Evolutionary conservation across 139 green algal species (phyloP), one percentile per base, ranked within the genome.

Genomic region (Picocystis salinarum): DNA sequence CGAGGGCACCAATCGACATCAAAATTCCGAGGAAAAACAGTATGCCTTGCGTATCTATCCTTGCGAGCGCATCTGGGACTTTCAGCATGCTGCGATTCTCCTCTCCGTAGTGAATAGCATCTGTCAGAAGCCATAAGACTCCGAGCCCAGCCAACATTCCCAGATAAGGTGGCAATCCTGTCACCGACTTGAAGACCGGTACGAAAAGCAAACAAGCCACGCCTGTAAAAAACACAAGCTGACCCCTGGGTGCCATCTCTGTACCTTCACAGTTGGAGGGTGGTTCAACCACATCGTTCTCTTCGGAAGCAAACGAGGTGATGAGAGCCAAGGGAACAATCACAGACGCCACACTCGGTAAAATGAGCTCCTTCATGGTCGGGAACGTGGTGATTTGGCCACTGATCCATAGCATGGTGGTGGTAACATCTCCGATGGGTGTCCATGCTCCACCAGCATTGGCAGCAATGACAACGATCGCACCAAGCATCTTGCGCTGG

Each of bases 351-450:
- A 53, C 4, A n/a, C 23, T 50, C 13, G 66, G 66, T 6, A 71
- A 42, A 4, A 69, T 34, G 23, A 75, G 41, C 42, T 59, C 50
- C 4, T 27, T 22, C 61, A 83, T 78, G 17, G 73, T 83, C 18
- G 53, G 24, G 3, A 53, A 2, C 20, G 73, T 65, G 6, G 59
- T 59, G 31, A 83, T 63, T 33, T 83, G 64, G 33, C 73, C 74
- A 46, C 73, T 54, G 28, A 83, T 73, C 73, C 73, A 83, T 31
- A 83, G 66, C 74, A 83, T 83, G 22, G 69, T 83, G 23, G 74
- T 83, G 22, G 73, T 83, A 4, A 79, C 64, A 29, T 79, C 70
- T 2, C 64, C 73, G 22, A 83, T 83, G 33, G 73, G 73, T 11
- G 73, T 83, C 73, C 73, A 83, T 1, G 73, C 73, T 4, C 73